A percentile compares a stretch with the other conserved stretches of the same genome.
phyloP scores from a whole-genome alignment of 371 early-diverging fungal species.

The Apophysomyces elegans region DNA sequence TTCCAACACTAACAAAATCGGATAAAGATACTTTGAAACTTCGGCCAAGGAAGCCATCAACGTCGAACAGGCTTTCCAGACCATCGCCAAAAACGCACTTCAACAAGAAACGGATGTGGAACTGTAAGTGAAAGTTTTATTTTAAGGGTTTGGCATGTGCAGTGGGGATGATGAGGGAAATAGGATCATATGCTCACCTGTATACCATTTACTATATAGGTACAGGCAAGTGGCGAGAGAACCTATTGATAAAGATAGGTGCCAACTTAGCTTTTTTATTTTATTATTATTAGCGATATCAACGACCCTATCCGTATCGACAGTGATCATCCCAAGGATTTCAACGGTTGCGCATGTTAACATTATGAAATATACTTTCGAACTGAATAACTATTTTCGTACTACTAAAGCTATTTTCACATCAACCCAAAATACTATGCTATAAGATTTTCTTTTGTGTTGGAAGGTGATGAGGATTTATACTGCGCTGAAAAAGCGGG shows the following conservation, averaged over 20 bases:
- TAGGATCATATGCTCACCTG: background rate
- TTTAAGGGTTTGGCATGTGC: background rate
- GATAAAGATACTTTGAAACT: conserved; percentile 88
- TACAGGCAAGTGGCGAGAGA: conserved; percentile 7
- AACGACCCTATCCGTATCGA: conserved; percentile 92
- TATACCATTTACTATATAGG: background rate
- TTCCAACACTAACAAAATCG: background rate
- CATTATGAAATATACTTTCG: conserved; percentile 1
- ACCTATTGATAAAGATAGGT: background rate
- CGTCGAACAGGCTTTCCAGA: conserved; percentile 95
- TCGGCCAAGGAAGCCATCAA: conserved; percentile 97
- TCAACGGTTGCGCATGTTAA: conserved; percentile 57
- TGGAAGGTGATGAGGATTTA: background rate
- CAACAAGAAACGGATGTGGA: conserved; percentile 92
- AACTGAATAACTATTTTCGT: background rate
- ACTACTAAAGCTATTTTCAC: background rate
- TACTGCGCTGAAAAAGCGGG: background rate
- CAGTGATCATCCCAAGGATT: conserved; percentile 69
- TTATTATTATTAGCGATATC: conserved; percentile 74
- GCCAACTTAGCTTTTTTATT: background rate
- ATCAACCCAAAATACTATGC: background rate
- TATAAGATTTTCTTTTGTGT: background rate
- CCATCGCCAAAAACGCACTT: conserved; percentile 93
- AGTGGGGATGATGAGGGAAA: conserved; percentile 1
- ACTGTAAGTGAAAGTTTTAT: conserved; percentile 47